These are phyloP conservation scores for Holtermanniella nyarrowii DNA, from an alignment of 768 basidiomycete species.

Conservation along the genomic window DNA sequence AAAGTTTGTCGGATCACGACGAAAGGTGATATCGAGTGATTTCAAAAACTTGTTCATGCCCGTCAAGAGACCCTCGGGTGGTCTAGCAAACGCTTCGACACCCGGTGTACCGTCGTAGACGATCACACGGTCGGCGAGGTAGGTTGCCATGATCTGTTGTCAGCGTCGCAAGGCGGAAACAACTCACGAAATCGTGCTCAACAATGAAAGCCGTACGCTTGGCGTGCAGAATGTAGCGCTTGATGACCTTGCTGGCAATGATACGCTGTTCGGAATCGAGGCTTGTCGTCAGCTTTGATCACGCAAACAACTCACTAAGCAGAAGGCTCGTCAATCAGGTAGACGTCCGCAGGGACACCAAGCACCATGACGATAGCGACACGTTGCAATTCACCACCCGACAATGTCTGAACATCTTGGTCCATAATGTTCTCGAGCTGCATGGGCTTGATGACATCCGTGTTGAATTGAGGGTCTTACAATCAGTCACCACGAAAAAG, in stretches of 20 bases:
- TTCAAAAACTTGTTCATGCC: constrained; percentile 98
- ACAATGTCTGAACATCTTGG: constrained; percentile 94
- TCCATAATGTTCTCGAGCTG: constrained; percentile 87
- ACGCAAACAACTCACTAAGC: not conserved
- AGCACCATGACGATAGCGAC: constrained; percentile 92
- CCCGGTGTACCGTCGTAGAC: constrained; percentile 56
- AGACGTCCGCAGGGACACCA: constrained; percentile 62
- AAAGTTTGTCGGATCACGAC: constrained; percentile 75
- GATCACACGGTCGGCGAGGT: constrained; percentile 76
- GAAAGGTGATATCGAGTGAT: constrained; percentile 92
- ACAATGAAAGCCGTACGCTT: constrained; percentile 98
- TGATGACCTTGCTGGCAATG: constrained; percentile 94
- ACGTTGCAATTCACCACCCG: constrained; percentile 95
- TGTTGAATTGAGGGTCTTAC: constrained; percentile 86
- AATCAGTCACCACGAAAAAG: too few species aligned
- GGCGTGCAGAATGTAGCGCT: constrained; percentile 89
- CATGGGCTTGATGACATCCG: constrained; percentile 97
- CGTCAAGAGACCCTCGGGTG: constrained; percentile 82
- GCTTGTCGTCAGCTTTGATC: constrained; percentile 68
- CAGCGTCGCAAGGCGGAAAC: not conserved
- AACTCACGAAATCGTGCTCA: constrained; percentile 84
- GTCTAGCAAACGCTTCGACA: constrained; percentile 75
- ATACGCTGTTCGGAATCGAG: constrained; percentile 99
- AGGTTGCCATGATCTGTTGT: constrained; percentile 82
- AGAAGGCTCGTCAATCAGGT: constrained; percentile 48